These are phyloP conservation scores for Tephrocybe sp. DNA, from an alignment of 768 basidiomycete species.

Conservation along the genomic window DNA sequence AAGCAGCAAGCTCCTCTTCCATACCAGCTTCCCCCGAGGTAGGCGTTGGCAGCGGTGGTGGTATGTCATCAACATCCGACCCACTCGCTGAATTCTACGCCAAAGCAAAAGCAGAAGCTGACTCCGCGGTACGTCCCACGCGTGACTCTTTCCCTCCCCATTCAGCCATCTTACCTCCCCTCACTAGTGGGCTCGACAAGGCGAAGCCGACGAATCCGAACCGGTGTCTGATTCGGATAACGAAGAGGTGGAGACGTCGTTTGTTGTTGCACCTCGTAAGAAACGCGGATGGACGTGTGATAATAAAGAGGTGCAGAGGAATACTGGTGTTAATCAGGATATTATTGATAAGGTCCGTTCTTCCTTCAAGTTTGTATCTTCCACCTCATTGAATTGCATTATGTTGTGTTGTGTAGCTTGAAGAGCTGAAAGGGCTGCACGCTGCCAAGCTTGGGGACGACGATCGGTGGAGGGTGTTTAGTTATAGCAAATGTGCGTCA, in stretches of 20 bases:
- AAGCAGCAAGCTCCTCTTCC: slow-evolving; percentile 9
- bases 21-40: too few species aligned
- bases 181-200: slow-evolving; percentile 33
- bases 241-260: too few species aligned
- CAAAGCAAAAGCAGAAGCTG: slow-evolving; percentile 48
- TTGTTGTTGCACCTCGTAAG: background rate
- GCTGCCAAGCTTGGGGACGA: slow-evolving; percentile 56
- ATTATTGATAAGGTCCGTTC: slow-evolving; percentile 64
- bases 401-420: too few species aligned
- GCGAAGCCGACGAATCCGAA: slow-evolving; percentile 35
- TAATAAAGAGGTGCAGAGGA: slow-evolving; percentile 32
- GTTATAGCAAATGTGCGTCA: slow-evolving; percentile 60
- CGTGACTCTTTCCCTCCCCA: too few species aligned
- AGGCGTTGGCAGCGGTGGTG: slow-evolving; percentile 5
- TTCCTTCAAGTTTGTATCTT: too few species aligned
- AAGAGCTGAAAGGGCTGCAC: slow-evolving; percentile 65
- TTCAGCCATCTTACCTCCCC: too few species aligned
- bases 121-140: slow-evolving; percentile 44
- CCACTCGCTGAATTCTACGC: slow-evolving; percentile 67
- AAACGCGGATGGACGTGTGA: slow-evolving; percentile 74
- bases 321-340: slow-evolving; percentile 60
- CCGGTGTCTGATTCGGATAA: slow-evolving; percentile 4
- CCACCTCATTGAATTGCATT: background rate
- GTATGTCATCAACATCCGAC: slow-evolving; percentile 31
- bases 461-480: slow-evolving; percentile 65